Evolutionary conservation across 1,284 basidiomycete species (phyloP), one percentile per base, ranked within the genome.

Genomic region (Trametes sp.): DNA sequence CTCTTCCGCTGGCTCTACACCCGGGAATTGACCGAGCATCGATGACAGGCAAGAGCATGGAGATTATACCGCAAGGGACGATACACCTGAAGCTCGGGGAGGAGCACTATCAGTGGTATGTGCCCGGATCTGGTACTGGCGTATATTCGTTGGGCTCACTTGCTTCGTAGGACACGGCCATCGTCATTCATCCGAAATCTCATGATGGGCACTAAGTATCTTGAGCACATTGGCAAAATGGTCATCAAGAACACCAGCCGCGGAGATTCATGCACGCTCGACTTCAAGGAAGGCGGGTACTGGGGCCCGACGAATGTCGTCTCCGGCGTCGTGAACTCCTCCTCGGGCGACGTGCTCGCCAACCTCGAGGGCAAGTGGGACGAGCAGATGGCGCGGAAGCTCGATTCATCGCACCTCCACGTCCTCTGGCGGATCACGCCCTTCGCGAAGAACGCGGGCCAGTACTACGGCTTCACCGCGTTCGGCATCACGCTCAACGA

Each of bases 151-250:
- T 42, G 45, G 46, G 44, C 44, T 64, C 14, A 65, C 8, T 11
- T 19, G 45, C 42, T 7, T 56, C 24, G 6, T 69, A 94, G 92
- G 93, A 89, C 85, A 54, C 91, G 91, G 65, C 94, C 94, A 0
- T 94, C 92, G 1, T 93, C 92, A 1, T 96, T 95, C 76, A 89
- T 96, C 82, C 82, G 94, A 64, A 96, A 96, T 76, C 80, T 96
- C 61, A 89, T 96, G 86, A 89, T 94, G 75, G 94, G 94, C 24
- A 91, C 91, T 21, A 95, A 95, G 72, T 96, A 96, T 75, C 83
- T 96, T 38, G 94, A 96, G 75, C 88, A 94, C 75, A 81, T 85
- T 63, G 87, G 94, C 65, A 84, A 88, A 74, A 85, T 94, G 85
- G 83, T 81, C 23, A 87, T 96, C 50, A 84, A 85, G 66, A 93